Conservation (phyloP, 2,329 filamentous ascomycete genomes). For the Beauveria sp. region DNA sequence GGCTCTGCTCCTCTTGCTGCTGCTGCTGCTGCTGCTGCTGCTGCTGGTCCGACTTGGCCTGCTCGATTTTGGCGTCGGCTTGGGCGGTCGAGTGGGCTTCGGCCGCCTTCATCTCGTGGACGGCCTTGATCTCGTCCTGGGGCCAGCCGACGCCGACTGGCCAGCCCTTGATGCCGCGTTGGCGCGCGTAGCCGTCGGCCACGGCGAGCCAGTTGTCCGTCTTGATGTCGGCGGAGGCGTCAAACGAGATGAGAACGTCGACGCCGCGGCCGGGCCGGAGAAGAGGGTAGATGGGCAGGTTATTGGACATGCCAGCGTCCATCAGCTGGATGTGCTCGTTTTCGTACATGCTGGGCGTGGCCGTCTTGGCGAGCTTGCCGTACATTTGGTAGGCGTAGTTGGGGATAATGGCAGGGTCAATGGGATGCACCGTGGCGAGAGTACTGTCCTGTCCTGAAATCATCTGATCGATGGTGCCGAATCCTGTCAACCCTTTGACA, state of each 20-base stretch:
- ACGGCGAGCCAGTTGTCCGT: slow-evolving; percentile 96
- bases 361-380: slow-evolving; percentile 62
- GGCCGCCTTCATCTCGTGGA: slow-evolving; percentile 53
- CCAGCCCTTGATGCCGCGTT: slow-evolving; percentile 90
- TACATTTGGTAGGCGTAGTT: slow-evolving; percentile 84
- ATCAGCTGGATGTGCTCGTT: slow-evolving; percentile 72
- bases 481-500: slow-evolving; percentile 65
- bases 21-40: no score
- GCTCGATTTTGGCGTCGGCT: slow-evolving; percentile 53
- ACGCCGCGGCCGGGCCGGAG: slow-evolving; percentile 81
- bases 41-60: slow-evolving; percentile 46
- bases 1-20: slow-evolving; percentile 16
- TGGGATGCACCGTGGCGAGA: slow-evolving; percentile 84
- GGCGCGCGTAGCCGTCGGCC: slow-evolving; percentile 83
- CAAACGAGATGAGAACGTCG: slow-evolving; percentile 86
- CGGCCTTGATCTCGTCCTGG: slow-evolving; percentile 40
- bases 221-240: slow-evolving; percentile 86
- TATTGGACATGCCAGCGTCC: slow-evolving; percentile 99
- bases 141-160: slow-evolving; percentile 94
- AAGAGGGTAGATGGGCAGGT: slow-evolving; percentile 89
- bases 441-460: slow-evolving; percentile 78
- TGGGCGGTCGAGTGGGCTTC: slow-evolving; percentile 53
- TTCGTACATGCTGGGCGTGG: slow-evolving; percentile 68
- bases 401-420: slow-evolving; percentile 83
- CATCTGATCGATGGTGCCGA: slow-evolving; percentile 70